Conservation (phyloP, 495 filamentous ascomycete species). For the Hypoxylon crocopeplum region DNA sequence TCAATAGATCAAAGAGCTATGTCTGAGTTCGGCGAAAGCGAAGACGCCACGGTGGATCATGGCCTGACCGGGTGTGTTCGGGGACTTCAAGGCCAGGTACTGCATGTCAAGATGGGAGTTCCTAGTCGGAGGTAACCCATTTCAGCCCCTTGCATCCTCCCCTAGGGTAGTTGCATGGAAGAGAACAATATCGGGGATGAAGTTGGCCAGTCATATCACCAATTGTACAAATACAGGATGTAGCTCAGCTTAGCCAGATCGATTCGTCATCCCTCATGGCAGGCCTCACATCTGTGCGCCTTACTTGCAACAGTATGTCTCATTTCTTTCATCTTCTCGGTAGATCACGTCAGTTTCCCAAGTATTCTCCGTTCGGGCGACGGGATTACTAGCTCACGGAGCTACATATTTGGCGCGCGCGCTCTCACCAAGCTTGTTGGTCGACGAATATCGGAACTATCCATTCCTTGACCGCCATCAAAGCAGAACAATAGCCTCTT, state of each 20-base stretch:
- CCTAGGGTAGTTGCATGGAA: constrained; percentile 6
- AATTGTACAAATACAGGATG: constrained; percentile 2
- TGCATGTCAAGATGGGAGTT: constrained; percentile 8
- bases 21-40: constrained; percentile 28
- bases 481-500: not conserved
- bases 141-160: constrained; percentile 29
- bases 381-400: constrained; percentile 4
- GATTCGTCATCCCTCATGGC: constrained; percentile 25
- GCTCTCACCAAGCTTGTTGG: constrained; percentile 1
- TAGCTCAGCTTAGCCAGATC: constrained; percentile 10
- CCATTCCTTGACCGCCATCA: constrained; percentile 8
- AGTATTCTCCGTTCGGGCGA: not conserved
- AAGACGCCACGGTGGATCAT: constrained; percentile 30
- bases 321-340: constrained; percentile 16
- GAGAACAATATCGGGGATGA: not conserved
- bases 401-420: constrained; percentile 17
- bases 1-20: constrained; percentile 34
- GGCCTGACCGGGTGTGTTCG: constrained; percentile 3
- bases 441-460: constrained; percentile 12
- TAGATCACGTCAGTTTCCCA: constrained; percentile 3
- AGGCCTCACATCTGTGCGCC: constrained; percentile 2
- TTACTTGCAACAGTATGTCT: constrained; percentile 22
- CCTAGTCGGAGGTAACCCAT: constrained; percentile 18
- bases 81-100: constrained; percentile 9
- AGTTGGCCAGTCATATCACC: constrained; percentile 13